Base-by-base conservation (phyloP, 2,329 filamentous ascomycete species). In the Coniochaeta ligniaria region DNA sequence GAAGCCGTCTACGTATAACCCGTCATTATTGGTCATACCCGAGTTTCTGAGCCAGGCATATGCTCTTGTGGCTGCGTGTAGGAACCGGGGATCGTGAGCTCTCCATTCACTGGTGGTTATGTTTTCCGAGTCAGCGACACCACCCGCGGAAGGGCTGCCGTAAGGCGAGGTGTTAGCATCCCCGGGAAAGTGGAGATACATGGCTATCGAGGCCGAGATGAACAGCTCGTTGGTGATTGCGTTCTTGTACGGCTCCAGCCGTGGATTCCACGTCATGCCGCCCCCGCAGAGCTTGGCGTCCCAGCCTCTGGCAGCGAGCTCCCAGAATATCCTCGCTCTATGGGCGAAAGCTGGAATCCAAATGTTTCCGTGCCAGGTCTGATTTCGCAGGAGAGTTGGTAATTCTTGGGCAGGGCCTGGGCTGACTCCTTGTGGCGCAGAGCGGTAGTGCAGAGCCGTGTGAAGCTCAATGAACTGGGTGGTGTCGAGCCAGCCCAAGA, bases 161-260 rank as follows among this genome's bases (percentile, higher is more conserved):
- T 89, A 95, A 0, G 91, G 91, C 0, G 87, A 87, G 22, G 82
- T 78, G 64, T 93, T 91, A 38, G 81, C 74, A 70, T 96, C 92
- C 1, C 92, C 91, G 0, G 93, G 91, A 65, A 93, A 96, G 70
- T 94, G 83, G 6, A 95, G 81, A 70, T 96, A 97, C 94, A 98
- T 97, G 59, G 83, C 84, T 38, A 94, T 83, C 24, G 90, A 95
- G 0, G 91, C 92, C 0, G 93, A 82, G 62, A 97, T 91, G 75
- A 84, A 97, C 1, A 97, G 83, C 71, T 97, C 86, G 69, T 97
- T 97, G 33, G 94, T 98, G 67, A 98, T 96, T 64, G 94, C 92
- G 69, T 98, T 98, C 71, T 97, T 98, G 78, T 97, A 98, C 0
- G 92, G 92, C 43, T 81, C 74, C 31, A 94, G 76, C 38, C 85